These are phyloP conservation scores for Madurella fahalii DNA, from an alignment of 2,329 filamentous ascomycete species.

Conservation along the genomic window DNA sequence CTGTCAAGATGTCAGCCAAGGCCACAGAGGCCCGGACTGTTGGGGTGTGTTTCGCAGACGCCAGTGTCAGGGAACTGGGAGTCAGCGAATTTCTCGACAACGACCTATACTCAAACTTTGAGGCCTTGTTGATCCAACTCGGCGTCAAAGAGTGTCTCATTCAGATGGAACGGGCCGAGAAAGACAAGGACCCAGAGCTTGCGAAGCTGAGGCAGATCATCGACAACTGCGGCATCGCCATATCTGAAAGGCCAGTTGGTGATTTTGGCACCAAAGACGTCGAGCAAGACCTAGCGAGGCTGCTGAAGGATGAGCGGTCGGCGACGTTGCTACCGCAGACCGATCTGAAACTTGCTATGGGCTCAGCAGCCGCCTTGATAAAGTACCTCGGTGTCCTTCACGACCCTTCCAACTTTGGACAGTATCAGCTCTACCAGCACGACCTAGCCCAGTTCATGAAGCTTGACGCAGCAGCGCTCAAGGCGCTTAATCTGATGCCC, in stretches of 20 bases:
- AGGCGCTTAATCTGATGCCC: conserved; percentile 95
- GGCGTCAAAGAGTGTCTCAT: conserved; percentile 91
- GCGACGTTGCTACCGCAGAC: conserved; percentile 78
- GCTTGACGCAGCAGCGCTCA: conserved; percentile 87
- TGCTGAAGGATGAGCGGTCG: conserved; percentile 82
- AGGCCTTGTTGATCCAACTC: conserved; percentile 91
- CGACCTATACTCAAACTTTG: conserved; percentile 96
- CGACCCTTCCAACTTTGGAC: conserved; percentile 90
- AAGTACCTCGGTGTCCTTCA: conserved; percentile 90
- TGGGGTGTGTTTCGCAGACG: conserved; percentile 96
- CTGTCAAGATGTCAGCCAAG: conserved; percentile 89
- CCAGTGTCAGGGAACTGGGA: conserved; percentile 89
- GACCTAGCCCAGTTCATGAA: conserved; percentile 98
- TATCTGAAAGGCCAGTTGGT: conserved; percentile 69
- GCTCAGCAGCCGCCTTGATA: conserved; percentile 86
- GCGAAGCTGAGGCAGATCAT: conserved; percentile 84
- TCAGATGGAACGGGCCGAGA: conserved; percentile 72
- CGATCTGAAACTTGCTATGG: conserved; percentile 93
- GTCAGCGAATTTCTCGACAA: conserved; percentile 99
- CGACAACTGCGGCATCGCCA: conserved; percentile 84
- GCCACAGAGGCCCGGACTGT: conserved; percentile 79
- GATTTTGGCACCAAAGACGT: conserved; percentile 92
- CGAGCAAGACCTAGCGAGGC: conserved; percentile 83
- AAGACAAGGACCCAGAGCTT: conserved; percentile 84
- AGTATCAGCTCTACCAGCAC: conserved; percentile 96